Evolutionary conservation across 2,329 filamentous ascomycete species (phyloP).

Genomic region (Chaetomium globosum): DNA sequence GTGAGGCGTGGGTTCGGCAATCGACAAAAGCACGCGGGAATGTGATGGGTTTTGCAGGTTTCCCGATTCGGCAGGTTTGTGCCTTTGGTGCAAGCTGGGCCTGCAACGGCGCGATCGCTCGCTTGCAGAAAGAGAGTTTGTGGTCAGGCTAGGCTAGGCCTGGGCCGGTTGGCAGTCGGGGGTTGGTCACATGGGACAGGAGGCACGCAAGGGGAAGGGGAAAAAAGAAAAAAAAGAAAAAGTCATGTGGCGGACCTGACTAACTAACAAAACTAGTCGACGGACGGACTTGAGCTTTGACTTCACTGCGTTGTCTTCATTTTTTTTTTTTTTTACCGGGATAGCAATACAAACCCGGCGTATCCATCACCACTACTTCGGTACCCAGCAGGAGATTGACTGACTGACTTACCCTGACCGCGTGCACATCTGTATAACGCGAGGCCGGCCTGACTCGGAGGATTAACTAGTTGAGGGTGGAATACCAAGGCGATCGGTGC

Average conservation of each 20-base stretch:
- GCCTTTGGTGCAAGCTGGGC: neutral
- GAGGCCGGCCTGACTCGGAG: neutral
- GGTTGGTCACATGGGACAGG: neutral
- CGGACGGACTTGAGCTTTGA: too few species aligned
- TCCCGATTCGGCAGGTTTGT: neutral
- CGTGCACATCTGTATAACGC: neutral
- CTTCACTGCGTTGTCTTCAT: too few species aligned
- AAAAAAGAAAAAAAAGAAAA: neutral
- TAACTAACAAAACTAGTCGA: too few species aligned
- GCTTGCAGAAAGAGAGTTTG: neutral
- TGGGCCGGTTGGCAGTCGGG: neutral
- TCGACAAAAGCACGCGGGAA: constrained; percentile 7
- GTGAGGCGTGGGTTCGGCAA: neutral
- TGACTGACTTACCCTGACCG: neutral
- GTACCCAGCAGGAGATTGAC: neutral
- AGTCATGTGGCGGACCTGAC: neutral
- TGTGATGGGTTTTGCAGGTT: neutral
- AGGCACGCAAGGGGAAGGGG: neutral
- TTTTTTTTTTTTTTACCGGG: neutral
- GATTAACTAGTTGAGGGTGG: neutral
- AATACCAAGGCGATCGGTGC: neutral
- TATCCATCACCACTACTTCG: neutral
- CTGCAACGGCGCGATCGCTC: neutral
- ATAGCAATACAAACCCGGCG: neutral
- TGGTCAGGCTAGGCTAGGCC: neutral